These are phyloP conservation scores for Moricandia moricandioides DNA, from an alignment of 345 rosid species.

Conservation along the genomic window DNA sequence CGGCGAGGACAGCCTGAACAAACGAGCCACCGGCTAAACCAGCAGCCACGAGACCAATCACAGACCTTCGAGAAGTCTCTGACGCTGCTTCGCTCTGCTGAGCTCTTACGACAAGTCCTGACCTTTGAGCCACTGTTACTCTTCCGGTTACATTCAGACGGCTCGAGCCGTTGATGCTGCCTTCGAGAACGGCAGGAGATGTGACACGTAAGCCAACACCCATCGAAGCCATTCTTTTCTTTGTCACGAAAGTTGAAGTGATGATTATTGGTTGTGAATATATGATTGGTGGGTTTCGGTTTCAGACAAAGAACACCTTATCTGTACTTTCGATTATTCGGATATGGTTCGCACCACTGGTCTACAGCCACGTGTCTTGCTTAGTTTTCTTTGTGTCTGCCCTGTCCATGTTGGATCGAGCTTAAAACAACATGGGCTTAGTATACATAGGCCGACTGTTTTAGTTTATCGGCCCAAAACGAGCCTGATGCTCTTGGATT, in stretches of 20 bases:
- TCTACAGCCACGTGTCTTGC: not conserved
- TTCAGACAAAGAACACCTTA: constrained; percentile 37
- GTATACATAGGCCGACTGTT: no score
- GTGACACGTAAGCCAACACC: constrained; percentile 58
- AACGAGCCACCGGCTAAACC: constrained; percentile 70
- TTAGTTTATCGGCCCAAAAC: no score
- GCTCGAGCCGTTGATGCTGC: constrained; percentile 57
- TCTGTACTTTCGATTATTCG: constrained; percentile 44
- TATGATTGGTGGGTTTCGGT: constrained; percentile 43
- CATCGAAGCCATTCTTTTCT: constrained; percentile 60
- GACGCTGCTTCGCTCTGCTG: constrained; percentile 47
- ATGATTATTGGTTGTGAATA: constrained; percentile 27
- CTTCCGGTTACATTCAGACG: constrained; percentile 35
- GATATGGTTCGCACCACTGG: constrained; percentile 45
- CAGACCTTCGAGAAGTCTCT: constrained; percentile 71
- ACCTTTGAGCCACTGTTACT: constrained; percentile 34
- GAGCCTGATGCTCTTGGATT: no score
- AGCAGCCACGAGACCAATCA: constrained; percentile 68
- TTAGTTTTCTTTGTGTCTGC: not conserved
- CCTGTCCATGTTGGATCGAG: constrained; percentile 19
- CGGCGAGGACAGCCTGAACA: constrained; percentile 77
- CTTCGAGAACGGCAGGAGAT: constrained; percentile 66
- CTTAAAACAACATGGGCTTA: no score
- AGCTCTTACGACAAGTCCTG: constrained; percentile 56
- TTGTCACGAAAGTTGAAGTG: constrained; percentile 34